Conservation (phyloP, 192 early-diverging fungal species). For the Backusella macrospora region DNA sequence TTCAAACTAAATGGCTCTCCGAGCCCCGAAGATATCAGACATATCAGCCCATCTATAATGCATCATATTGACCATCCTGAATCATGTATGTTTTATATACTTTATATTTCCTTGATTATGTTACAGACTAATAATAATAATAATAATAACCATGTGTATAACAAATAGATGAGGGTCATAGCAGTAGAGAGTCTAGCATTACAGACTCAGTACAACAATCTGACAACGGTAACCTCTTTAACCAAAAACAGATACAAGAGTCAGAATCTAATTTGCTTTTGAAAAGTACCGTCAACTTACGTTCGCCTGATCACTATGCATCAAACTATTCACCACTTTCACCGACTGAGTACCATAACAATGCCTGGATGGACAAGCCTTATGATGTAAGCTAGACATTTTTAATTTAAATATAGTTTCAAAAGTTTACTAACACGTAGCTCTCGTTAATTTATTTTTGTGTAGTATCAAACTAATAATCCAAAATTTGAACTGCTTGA, state of each 20-base stretch:
- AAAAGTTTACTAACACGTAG: neutral
- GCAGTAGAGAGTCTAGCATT: neutral
- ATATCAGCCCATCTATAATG: constrained; percentile 22
- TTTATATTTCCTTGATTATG: neutral
- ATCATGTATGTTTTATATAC: constrained; percentile 20
- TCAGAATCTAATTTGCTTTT: constrained; percentile 12
- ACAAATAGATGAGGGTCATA: constrained; percentile 15
- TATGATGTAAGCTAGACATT: neutral
- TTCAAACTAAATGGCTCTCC: constrained; percentile 15
- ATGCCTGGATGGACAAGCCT: neutral
- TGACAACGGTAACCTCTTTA: constrained; percentile 12
- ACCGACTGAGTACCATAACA: neutral
- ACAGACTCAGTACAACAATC: neutral
- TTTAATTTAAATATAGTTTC: neutral
- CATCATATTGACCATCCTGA: constrained; percentile 22
- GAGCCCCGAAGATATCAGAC: constrained; percentile 13
- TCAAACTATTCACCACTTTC: constrained; percentile 10
- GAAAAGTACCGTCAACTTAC: neutral
- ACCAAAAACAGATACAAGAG: constrained; percentile 9
- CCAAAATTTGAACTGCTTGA: neutral
- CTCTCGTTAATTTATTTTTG: neutral
- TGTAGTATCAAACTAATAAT: neutral
- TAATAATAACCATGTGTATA: neutral
- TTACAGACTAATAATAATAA: neutral
- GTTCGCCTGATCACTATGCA: constrained; percentile 9